Evolutionary conservation across 805 yeast species (phyloP), one percentile per base, ranked within the genome.

Genomic region (Saturnispora gosingensis): DNA sequence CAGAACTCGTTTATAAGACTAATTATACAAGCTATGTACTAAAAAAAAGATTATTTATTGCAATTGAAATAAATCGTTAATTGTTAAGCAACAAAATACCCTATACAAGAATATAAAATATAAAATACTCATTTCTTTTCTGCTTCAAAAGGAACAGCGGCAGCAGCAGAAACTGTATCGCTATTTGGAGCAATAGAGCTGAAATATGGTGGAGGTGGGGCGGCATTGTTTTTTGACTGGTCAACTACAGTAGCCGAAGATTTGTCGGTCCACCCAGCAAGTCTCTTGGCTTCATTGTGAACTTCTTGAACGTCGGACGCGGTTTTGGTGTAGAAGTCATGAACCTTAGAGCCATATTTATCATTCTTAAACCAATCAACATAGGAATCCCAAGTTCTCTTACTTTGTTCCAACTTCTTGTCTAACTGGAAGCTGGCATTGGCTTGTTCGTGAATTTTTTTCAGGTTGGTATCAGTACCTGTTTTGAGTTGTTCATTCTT

Each of bases 201-300:
- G 34, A 58, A 50, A 25, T 45, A 46, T 15, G 60, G 60, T 20
- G 52, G 45, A 9, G 52, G 48, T 8, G 48, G 45, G 3, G 27
- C 52, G 15, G 15, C 25, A 22, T 20, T 16, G 4, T 30, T 15
- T 8, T 49, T 24, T 7, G 51, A 40, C 6, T 48, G 47, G 20
- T 39, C 45, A 16, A 56, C 51, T 13, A 58, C 58, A 27, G 54
- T 36, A 25, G 59, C 43, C 11, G 54, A 24, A 35, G 53, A 27
- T 4, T 43, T 50, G 22, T 50, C 46, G 25, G 48, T 22, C 61
- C 83, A 61, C 36, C 77, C 83, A 20, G 85, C 85, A 62, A 85
- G 72, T 59, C 91, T 73, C 57, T 73, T 73, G 22, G 95, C 95
- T 67, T 85, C 91, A 50, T 72, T 75, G 65, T 86, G 90, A 46